A percentile compares a stretch with the other conserved stretches of the same genome.
Conservation (phyloP, 2,329 filamentous ascomycete genomes). For the Fusarium dimerum region DNA sequence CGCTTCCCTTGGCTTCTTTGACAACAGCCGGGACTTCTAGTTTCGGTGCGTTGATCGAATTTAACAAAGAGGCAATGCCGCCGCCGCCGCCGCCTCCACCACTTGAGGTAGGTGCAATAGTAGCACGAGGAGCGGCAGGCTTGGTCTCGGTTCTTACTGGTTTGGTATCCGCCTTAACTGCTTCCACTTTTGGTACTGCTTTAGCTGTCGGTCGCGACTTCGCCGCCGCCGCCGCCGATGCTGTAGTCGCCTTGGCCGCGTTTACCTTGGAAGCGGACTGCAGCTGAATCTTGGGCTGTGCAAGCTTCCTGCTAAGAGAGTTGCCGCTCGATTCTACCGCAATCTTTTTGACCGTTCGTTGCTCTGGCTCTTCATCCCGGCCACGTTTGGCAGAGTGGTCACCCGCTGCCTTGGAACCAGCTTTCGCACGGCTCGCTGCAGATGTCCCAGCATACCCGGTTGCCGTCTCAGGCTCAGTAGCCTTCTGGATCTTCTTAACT, state of each 20-base stretch:
- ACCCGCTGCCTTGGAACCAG: constrained; percentile 31
- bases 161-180: constrained; percentile 31
- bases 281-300: constrained; percentile 36
- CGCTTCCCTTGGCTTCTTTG: constrained; percentile 49
- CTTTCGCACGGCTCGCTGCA: constrained; percentile 40
- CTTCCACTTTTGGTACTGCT: constrained; percentile 39
- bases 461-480: constrained; percentile 34
- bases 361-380: constrained; percentile 43
- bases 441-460: constrained; percentile 43
- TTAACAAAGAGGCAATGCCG: constrained; percentile 56
- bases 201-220: constrained; percentile 49
- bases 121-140: constrained; percentile 28
- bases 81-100: constrained; percentile 48
- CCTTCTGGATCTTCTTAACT: constrained; percentile 43
- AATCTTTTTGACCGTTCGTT: constrained; percentile 44
- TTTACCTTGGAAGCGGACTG: constrained; percentile 32
- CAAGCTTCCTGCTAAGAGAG: constrained; percentile 43
- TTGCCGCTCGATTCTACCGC: constrained; percentile 41
- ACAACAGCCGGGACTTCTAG: constrained; percentile 45
- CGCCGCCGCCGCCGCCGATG: constrained; percentile 49
- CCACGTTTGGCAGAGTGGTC: constrained; percentile 37
- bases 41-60: constrained; percentile 49
- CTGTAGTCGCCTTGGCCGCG: constrained; percentile 32
- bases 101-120: constrained; percentile 34
- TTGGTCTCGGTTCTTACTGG: constrained; percentile 34